Base-by-base conservation (phyloP, 768 basidiomycete genomes). In the Lyophyllum decastes region DNA sequence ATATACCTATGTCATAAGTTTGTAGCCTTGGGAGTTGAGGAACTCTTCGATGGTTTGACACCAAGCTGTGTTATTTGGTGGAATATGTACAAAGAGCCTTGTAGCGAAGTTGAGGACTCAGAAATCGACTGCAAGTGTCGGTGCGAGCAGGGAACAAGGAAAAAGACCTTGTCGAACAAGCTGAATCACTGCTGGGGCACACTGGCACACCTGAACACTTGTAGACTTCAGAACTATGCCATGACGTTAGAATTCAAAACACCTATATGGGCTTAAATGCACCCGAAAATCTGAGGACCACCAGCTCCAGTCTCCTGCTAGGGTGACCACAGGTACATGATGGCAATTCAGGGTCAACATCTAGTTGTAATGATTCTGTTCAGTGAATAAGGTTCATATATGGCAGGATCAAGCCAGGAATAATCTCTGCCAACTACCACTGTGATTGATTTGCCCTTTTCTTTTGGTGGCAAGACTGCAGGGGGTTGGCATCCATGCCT, bases 41-140 rank as follows among this genome's bases (percentile, higher is more conserved):
- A 54, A 54, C 6, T 2, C 21, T 21, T 54, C 53, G 19, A 54
- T 7, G 5, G 45, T 35, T 1, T 33, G 17, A 34, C 44, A 54
- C 53, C 43, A 54, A 9, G 26, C 43, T 2, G 53, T 54, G 9
- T 12, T 16, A 35, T 54, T 54, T 12, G 53, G 53, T 21, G 53
- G n/a, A 11, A 47, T 4, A 11, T 24, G 25, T 2, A 46, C 16
- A 35, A 54, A 54, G 11, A 54, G 19, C 17, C 25, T n/a, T 4
- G 12, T 16, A 22, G 25, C 53, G 19, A n/a, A 54, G 8, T 54
- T 44, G 1, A 54, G 27, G 6, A 54, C 21, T 9, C 14, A 33
- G 30, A 54, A 2, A 16, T 54, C 53, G 1, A 54, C 53, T 34
- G 53, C 53, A 9, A 54, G 53, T 6, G 49, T 30, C n/a, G 49